A percentile compares a stretch with the other conserved stretches of the same genome.
These are phyloP conservation scores for Xylaria polymorpha DNA, from an alignment of 2,329 filamentous ascomycete species.

Conservation along the genomic window DNA sequence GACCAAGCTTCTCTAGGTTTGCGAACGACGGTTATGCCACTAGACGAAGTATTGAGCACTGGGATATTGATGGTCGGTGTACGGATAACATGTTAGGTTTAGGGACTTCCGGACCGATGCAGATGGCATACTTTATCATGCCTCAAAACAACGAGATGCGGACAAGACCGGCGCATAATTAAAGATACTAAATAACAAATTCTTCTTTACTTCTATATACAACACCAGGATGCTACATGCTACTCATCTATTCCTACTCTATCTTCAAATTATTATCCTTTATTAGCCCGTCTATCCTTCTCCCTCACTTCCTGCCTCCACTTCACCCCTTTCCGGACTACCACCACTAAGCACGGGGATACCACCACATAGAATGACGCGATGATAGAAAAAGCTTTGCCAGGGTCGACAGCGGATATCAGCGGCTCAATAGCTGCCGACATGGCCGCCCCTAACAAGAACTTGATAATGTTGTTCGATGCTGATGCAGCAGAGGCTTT, in stretches of 20 bases:
- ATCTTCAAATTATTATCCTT: constrained; percentile 7
- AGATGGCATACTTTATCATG: not conserved
- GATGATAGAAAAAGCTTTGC: constrained; percentile 70
- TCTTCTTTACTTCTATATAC: not conserved
- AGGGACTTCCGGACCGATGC: too few relatives aligned
- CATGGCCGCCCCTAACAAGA: constrained; percentile 67
- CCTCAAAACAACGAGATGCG: not conserved
- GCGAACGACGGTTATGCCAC: not conserved
- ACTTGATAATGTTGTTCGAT: constrained; percentile 71
- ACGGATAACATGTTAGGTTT: too few relatives aligned
- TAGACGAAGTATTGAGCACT: not conserved
- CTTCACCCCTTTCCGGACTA: constrained; percentile 58
- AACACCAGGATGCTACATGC: not conserved
- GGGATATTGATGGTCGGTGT: too few relatives aligned
- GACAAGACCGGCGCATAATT: not conserved
- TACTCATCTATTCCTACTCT: constrained; percentile 8
- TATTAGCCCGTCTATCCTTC: constrained; percentile 20
- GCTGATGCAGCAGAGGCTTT: constrained; percentile 70
- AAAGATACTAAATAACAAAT: not conserved
- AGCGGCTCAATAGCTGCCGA: constrained; percentile 70
- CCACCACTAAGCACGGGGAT: constrained; percentile 60
- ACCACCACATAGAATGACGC: constrained; percentile 60
- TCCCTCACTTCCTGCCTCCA: constrained; percentile 58
- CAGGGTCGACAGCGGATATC: constrained; percentile 64
- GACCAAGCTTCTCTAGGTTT: not conserved